Evolutionary conservation across 768 basidiomycete species (phyloP), one percentile per base, ranked within the genome.

Genomic region (Scleroderma bovista): DNA sequence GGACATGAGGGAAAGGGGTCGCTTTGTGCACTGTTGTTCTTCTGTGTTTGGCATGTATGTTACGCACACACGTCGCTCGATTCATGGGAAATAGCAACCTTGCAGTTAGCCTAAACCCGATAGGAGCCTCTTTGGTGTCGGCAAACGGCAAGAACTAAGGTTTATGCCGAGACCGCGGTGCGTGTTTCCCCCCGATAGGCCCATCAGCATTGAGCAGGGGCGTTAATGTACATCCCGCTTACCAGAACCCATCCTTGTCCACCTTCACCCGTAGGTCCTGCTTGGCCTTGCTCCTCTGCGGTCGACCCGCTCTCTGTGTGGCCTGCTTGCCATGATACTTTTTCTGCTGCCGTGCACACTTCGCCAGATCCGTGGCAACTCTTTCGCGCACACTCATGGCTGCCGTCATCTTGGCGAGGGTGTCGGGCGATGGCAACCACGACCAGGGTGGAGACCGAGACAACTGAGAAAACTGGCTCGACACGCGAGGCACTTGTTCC

Each of bases 201-300:
- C n/a, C n/a, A n/a, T n/a, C n/a, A n/a, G n/a, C n/a, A n/a, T n/a
- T n/a, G n/a, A n/a, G n/a, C n/a, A n/a, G n/a, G n/a, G n/a, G n/a
- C n/a, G n/a, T n/a, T n/a, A n/a, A n/a, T n/a, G n/a, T n/a, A n/a
- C n/a, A n/a, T n/a, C n/a, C n/a, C n/a, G n/a, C n/a, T 40, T 78
- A 80, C 83, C 83, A 88, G 34, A 81, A 65, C 15, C 78, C 80
- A 59, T 74, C 71, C 46, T 70, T 71, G 59, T 85, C 85, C 37
- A 79, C 43, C 58, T 79, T 82, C 11, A 89, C 76, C 51, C 79
- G 73, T 26, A 68, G 77, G 59, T 92, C 88, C 60, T 83, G 81
- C 69, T 91, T 94, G 47, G 84, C 84, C 64, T 94, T 94, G 63
- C 87, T 91, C 17, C 92, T 91, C 56, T 83, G 81, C 20, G 81